phyloP scores from a whole-genome alignment of 2,329 filamentous ascomycete species.

The Xylogone sp. region DNA sequence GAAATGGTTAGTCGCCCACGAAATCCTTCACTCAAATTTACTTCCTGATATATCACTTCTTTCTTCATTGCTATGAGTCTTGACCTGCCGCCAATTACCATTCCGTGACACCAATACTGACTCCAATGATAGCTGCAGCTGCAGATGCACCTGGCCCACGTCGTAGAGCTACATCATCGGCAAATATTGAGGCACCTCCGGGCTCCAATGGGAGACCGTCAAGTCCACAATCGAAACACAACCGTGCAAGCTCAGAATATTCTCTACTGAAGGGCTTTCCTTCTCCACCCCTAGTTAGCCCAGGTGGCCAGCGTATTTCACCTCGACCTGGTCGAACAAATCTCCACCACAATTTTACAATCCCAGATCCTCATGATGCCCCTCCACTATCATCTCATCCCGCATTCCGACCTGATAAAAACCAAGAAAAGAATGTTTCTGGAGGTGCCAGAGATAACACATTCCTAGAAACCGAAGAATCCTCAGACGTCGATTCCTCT shows the following conservation, averaged over 20 bases:
- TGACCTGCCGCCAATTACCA: too few relatives aligned
- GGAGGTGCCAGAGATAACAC: slow-evolving; percentile 17
- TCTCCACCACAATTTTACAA: slow-evolving; percentile 21
- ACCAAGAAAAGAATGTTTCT: slow-evolving; percentile 14
- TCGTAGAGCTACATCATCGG: slow-evolving; percentile 57
- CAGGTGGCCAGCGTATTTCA: slow-evolving; percentile 21
- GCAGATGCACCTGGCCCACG: slow-evolving; percentile 37
- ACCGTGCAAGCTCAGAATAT: slow-evolving; percentile 68
- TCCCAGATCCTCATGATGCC: slow-evolving; percentile 24
- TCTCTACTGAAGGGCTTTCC: slow-evolving; percentile 54
- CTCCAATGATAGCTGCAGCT: neutral
- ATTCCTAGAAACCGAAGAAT: slow-evolving; percentile 51
- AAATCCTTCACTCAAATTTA: neutral
- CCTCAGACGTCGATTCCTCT: slow-evolving; percentile 65
- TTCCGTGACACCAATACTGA: neutral
- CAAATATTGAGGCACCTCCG: slow-evolving; percentile 53
- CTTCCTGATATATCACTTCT: too few relatives aligned
- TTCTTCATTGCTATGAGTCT: too few relatives aligned
- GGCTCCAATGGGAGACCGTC: slow-evolving; percentile 49
- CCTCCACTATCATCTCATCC: slow-evolving; percentile 27
- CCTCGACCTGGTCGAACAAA: slow-evolving; percentile 27
- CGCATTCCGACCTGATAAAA: slow-evolving; percentile 23
- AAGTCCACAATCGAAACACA: slow-evolving; percentile 62
- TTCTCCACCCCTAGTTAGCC: slow-evolving; percentile 37
- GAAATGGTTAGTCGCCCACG: slow-evolving; percentile 59